A percentile compares a stretch with the other conserved stretches of the same genome.
Conservation (phyloP, 1,284 basidiomycete species). For the Cryptococcus hybrid region DNA sequence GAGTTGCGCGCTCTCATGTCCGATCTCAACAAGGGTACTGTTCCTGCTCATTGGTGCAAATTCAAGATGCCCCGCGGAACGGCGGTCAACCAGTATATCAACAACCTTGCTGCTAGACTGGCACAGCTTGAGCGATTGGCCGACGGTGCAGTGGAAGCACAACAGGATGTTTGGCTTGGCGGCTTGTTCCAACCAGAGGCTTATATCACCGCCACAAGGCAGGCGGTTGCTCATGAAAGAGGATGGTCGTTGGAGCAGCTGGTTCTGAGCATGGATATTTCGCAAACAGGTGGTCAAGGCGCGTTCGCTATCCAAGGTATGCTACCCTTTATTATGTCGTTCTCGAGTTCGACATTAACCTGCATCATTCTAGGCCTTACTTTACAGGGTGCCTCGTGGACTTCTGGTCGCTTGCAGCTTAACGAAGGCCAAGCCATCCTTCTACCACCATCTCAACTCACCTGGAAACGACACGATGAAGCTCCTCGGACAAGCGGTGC, state of each 20-base stretch:
- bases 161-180: constrained; percentile 72
- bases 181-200: constrained; percentile 94
- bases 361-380: constrained; percentile 61
- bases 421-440: constrained; percentile 78
- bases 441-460: constrained; percentile 73
- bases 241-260: constrained; percentile 90
- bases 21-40: constrained; percentile 82
- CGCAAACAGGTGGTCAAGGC: constrained; percentile 66
- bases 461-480: constrained; percentile 70
- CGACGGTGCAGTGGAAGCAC: neutral
- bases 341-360: neutral
- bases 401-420: constrained; percentile 62
- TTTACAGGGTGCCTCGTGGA: constrained; percentile 80
- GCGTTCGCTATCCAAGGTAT: constrained; percentile 83
- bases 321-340: constrained; percentile 25
- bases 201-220: constrained; percentile 89
- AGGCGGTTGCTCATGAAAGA: constrained; percentile 85
- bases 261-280: constrained; percentile 72
- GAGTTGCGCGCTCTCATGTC: constrained; percentile 84
- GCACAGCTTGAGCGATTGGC: constrained; percentile 77
- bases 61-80: constrained; percentile 82
- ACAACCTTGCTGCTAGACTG: constrained; percentile 74
- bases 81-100: constrained; percentile 79
- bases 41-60: constrained; percentile 79
- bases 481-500: constrained; percentile 21